A percentile compares a stretch with the other conserved stretches of the same genome.
These are phyloP conservation scores for Podospora conica DNA, from an alignment of 495 filamentous ascomycete species.

Conservation along the genomic window DNA sequence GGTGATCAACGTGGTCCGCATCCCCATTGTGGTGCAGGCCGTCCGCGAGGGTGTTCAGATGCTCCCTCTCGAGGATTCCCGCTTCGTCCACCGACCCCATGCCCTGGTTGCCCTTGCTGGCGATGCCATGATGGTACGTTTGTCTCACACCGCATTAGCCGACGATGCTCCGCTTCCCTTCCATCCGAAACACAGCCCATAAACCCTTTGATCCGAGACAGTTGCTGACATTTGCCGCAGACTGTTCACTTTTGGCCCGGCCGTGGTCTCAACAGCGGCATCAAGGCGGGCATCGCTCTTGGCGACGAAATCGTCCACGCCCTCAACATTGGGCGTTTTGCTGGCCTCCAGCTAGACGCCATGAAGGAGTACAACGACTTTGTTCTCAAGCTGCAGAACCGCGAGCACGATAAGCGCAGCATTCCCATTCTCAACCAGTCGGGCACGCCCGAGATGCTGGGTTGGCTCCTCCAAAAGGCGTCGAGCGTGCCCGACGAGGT, in stretches of 20 bases:
- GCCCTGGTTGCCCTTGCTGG: constrained; percentile 29
- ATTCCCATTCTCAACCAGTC: constrained; percentile 36
- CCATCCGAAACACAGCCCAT: neutral
- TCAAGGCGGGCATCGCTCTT: constrained; percentile 29
- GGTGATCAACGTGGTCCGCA: constrained; percentile 37
- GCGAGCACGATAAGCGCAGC: constrained; percentile 34
- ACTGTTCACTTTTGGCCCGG: constrained; percentile 35
- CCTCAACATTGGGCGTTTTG: constrained; percentile 24
- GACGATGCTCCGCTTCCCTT: neutral
- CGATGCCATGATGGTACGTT: constrained; percentile 26
- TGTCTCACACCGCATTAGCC: neutral
- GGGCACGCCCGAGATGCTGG: constrained; percentile 29
- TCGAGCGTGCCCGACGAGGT: constrained; percentile 26
- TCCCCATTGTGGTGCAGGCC: constrained; percentile 36
- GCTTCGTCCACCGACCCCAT: constrained; percentile 27
- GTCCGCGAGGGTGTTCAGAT: constrained; percentile 32
- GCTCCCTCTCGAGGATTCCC: constrained; percentile 26
- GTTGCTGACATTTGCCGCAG: constrained; percentile 1
- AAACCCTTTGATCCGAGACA: neutral
- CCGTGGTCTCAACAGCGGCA: constrained; percentile 30
- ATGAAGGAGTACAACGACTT: constrained; percentile 36
- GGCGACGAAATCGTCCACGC: constrained; percentile 33
- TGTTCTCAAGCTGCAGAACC: constrained; percentile 31
- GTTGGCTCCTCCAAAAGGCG: constrained; percentile 28
- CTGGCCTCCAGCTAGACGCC: constrained; percentile 23